Conservation (phyloP, 2,329 filamentous ascomycete species). For the Pseudogymnoascus sp. region DNA sequence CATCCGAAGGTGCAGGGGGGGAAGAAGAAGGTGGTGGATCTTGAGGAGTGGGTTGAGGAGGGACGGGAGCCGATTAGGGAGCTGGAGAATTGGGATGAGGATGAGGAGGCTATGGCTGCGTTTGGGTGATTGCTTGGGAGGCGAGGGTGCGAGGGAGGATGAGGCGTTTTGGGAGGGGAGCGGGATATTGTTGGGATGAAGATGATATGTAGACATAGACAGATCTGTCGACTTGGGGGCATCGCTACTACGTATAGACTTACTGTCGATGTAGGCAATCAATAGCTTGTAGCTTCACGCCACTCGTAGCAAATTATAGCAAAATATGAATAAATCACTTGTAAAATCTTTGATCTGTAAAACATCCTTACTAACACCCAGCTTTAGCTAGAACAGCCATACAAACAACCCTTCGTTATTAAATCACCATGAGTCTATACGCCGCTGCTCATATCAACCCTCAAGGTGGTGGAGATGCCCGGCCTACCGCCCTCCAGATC, state of each 20-base stretch:
- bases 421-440: constrained; percentile 13
- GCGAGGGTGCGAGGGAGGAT: neutral
- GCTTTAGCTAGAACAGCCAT: neutral
- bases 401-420: neutral
- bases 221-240: neutral
- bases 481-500: constrained; percentile 26
- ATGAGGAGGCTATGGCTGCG: constrained; percentile 7
- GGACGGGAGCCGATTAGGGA: neutral
- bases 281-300: neutral
- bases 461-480: constrained; percentile 15
- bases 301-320: neutral
- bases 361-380: neutral
- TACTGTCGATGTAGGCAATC: neutral
- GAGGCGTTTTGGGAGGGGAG: neutral
- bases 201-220: neutral
- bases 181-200: neutral
- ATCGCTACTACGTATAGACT: neutral
- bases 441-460: constrained; percentile 13
- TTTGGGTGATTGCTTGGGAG: neutral
- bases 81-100: constrained; percentile 1
- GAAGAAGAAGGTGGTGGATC: neutral
- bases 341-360: neutral
- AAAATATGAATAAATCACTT: neutral
- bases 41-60: neutral
- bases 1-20: constrained; percentile 22